These are phyloP conservation scores for Pythium dissotocum DNA, from an alignment of 352 stramenopile species.

Conservation along the genomic window DNA sequence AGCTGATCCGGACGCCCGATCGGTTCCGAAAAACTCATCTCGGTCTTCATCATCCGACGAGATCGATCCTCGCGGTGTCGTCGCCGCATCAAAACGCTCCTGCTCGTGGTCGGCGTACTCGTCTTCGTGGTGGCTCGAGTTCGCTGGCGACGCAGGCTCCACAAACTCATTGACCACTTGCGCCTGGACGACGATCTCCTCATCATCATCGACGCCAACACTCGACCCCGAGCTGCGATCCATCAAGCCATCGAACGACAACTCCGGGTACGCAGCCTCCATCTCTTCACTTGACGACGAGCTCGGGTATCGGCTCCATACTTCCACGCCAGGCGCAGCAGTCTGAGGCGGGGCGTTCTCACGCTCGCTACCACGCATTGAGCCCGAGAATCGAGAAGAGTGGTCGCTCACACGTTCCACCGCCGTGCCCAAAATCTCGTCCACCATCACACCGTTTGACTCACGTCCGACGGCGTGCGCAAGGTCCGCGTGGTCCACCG, in stretches of 20 bases:
- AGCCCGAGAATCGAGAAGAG: constrained; percentile 2
- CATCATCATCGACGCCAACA: constrained; percentile 12
- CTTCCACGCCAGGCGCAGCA: constrained; percentile 1
- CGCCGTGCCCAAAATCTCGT: constrained; percentile 5
- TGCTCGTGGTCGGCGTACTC: neutral
- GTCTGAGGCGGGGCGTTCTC: neutral
- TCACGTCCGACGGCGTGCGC: neutral
- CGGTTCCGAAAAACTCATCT: constrained; percentile 5
- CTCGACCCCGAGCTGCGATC: constrained; percentile 6
- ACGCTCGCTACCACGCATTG: neutral
- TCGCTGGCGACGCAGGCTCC: constrained; percentile 16
- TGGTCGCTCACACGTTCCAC: neutral
- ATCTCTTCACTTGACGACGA: constrained; percentile 30
- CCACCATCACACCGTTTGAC: neutral
- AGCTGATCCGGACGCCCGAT: neutral
- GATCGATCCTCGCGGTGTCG: constrained; percentile 14
- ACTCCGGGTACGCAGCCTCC: constrained; percentile 21
- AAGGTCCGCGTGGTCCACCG: constrained; percentile 6
- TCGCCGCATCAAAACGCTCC: neutral
- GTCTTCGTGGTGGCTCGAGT: constrained; percentile 13
- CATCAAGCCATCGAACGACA: neutral
- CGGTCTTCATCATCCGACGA: constrained; percentile 12
- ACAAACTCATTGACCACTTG: constrained; percentile 16
- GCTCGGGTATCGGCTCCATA: constrained; percentile 29
- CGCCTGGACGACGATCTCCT: constrained; percentile 1